Percentiles rank a stretch among this genome's conserved stretches.
Conservation (phyloP, 345 rosid species). For the Citrus sinensis region DNA sequence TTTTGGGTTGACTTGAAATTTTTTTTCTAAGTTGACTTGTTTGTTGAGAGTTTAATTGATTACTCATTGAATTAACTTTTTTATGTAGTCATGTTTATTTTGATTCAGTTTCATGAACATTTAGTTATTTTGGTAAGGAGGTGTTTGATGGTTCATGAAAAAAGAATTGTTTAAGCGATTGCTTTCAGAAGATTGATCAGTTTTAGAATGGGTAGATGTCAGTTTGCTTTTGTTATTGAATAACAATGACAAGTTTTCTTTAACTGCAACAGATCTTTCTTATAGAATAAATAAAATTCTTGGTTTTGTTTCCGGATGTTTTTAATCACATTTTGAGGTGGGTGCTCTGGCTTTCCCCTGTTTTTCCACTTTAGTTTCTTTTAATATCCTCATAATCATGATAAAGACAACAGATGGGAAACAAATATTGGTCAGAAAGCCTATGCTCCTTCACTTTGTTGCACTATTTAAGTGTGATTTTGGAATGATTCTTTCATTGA, state of each 20-base stretch:
- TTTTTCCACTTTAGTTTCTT: not conserved
- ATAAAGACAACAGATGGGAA: not conserved
- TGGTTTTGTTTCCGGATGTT: not conserved
- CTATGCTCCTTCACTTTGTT: too few relatives aligned
- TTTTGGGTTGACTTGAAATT: too few relatives aligned
- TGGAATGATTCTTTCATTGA: too few relatives aligned
- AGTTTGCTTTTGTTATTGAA: not conserved
- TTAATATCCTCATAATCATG: not conserved
- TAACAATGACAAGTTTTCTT: too few relatives aligned
- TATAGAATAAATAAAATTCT: too few relatives aligned
- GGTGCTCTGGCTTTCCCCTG: conserved; percentile 1
- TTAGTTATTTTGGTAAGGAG: not conserved
- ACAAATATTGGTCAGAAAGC: not conserved
- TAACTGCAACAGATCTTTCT: not conserved
- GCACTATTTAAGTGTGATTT: too few relatives aligned
- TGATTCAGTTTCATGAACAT: not conserved
- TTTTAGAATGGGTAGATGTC: not conserved
- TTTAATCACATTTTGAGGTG: not conserved
- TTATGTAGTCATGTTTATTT: not conserved
- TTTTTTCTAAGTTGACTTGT: not conserved
- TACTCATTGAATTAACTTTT: not conserved
- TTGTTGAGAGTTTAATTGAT: conserved; percentile 5
- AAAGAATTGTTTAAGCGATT: not conserved
- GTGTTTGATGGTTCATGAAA: not conserved
- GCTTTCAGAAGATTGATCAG: not conserved